These are phyloP conservation scores for Pinguiococcus pyrenoidosus DNA, from an alignment of 108 stramenopile species.

Conservation along the genomic window DNA sequence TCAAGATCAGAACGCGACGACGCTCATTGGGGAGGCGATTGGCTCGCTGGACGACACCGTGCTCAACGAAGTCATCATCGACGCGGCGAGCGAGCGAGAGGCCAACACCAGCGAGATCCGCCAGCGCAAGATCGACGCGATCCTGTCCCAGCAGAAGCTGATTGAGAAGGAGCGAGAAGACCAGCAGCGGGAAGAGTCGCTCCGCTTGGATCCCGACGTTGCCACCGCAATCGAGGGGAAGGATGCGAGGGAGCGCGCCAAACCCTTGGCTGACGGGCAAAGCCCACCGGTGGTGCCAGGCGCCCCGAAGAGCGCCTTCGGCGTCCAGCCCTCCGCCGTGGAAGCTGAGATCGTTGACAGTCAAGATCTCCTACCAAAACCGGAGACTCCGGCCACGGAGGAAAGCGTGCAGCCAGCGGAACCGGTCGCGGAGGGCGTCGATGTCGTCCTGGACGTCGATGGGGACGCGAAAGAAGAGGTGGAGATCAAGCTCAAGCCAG, in stretches of 20 bases:
- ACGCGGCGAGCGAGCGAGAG: slow-evolving; percentile 71
- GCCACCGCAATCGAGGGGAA: slow-evolving; percentile 24
- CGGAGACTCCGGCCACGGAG: neutral
- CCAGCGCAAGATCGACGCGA: slow-evolving; percentile 28
- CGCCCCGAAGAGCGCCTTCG: no score
- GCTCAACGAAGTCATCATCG: slow-evolving; percentile 83
- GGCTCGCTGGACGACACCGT: slow-evolving; percentile 81
- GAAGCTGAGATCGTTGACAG: neutral
- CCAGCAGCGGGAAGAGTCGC: slow-evolving; percentile 5
- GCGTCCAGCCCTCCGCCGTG: neutral
- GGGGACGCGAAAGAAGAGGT: slow-evolving; percentile 4
- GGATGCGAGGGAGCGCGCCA: slow-evolving; percentile 24
- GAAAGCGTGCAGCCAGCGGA: slow-evolving; percentile 4
- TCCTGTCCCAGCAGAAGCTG: slow-evolving; percentile 39
- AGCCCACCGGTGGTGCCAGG: no score
- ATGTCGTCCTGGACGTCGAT: slow-evolving; percentile 2
- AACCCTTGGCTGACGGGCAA: slow-evolving; percentile 1
- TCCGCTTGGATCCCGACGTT: no score
- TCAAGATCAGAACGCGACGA: slow-evolving; percentile 29
- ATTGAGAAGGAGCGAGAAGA: slow-evolving; percentile 37
- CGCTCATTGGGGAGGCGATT: slow-evolving; percentile 75
- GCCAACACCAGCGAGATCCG: slow-evolving; percentile 19
- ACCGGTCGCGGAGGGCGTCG: slow-evolving; percentile 13
- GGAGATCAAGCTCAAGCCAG: slow-evolving; percentile 15
- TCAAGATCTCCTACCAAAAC: no score